Evolutionary conservation across 2,329 filamentous ascomycete genomes (phyloP), one percentile per base, ranked within the genome.

Genomic region (Penicillium sp.): DNA sequence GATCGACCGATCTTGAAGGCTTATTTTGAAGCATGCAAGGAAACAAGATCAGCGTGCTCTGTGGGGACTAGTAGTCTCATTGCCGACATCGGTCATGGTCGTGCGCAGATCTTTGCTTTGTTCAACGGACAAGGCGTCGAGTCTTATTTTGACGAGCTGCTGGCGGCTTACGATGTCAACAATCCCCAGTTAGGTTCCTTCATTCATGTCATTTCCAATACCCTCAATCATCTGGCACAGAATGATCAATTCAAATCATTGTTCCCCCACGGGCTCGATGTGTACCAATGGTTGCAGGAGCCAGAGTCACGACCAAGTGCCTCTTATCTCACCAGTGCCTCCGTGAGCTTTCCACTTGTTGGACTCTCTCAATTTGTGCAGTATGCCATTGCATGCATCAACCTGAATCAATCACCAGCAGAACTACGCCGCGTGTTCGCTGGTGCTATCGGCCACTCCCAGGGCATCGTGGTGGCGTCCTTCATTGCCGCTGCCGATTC

Each of bases 381-480:
- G 9, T 44, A 44, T 44, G 24, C 42, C n/a, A 44, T 44, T 21
- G 42, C 42, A 44, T 44, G 42, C n/a, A 31, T 44, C 24, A 44
- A 44, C 24, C 8, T 44, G 24, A 24, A n/a, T 27, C 42, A 27
- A 5, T 44, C 42, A 13, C 42, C 42, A 8, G 42, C 21, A 44
- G 42, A 44, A 9, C 3, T 29, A 31, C 42, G 24, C 14, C 42
- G 29, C n/a, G 14, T 31, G 3, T 44, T 44, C 8, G 13, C 24
- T 16, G 42, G 42, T n/a, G 42, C 42, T 27, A 44, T 44, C 16
- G 74, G 74, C 4, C 74, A 75, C 49, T 73, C 70, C 2, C 73
- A 76, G 45, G 74, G 74, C 18, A 62, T 75, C 14, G 64, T 75
- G 22, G 64, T 71, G 10, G 73, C 73, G 1, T 66, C 71, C 9